phyloP scores from a whole-genome alignment of 257 asterid genomes.

The Dorcoceras hygrometricum region DNA sequence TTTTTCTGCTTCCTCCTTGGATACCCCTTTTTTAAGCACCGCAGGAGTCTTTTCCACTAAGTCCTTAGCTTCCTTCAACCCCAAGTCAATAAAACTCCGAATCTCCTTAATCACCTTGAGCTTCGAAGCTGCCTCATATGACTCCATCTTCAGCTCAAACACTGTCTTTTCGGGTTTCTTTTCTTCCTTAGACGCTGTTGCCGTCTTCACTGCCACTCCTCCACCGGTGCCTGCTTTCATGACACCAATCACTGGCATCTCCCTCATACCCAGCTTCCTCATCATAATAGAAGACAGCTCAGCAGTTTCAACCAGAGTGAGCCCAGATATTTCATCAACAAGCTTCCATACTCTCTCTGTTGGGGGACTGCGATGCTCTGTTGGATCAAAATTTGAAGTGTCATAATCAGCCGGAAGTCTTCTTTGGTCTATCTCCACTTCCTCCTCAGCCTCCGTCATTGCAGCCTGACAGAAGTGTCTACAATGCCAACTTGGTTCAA shows the following conservation, averaged over 20 bases:
- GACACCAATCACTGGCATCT: conserved; percentile 35
- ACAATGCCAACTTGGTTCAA: conserved; percentile 31
- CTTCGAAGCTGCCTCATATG: conserved; percentile 66
- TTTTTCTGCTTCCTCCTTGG: conserved; percentile 43
- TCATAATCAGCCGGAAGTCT: conserved; percentile 87
- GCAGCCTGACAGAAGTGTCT: conserved; percentile 61
- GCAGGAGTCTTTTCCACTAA: conserved; percentile 46
- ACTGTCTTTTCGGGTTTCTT: conserved; percentile 64
- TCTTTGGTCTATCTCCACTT: conserved; percentile 69
- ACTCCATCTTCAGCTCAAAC: conserved; percentile 70
- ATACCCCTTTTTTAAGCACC: conserved; percentile 39
- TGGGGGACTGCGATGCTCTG: conserved; percentile 85
- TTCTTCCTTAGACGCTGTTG: conserved; percentile 49
- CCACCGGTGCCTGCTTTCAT: conserved; percentile 71
- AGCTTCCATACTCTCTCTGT: conserved; percentile 75
- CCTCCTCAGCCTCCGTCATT: conserved; percentile 51
- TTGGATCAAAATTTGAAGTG: conserved; percentile 68
- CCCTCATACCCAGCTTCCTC: conserved; percentile 46
- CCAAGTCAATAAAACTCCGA: conserved; percentile 38
- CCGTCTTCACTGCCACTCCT: conserved; percentile 23
- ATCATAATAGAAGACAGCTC: conserved; percentile 56
- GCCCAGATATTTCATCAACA: conserved; percentile 71
- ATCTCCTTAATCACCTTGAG: conserved; percentile 63
- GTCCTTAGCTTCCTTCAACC: conserved; percentile 46
- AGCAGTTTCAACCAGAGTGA: conserved; percentile 59